A percentile compares a stretch with the other conserved stretches of the same genome.
Conservation (phyloP, 306 rosid species). For the Dryas alaskensis region DNA sequence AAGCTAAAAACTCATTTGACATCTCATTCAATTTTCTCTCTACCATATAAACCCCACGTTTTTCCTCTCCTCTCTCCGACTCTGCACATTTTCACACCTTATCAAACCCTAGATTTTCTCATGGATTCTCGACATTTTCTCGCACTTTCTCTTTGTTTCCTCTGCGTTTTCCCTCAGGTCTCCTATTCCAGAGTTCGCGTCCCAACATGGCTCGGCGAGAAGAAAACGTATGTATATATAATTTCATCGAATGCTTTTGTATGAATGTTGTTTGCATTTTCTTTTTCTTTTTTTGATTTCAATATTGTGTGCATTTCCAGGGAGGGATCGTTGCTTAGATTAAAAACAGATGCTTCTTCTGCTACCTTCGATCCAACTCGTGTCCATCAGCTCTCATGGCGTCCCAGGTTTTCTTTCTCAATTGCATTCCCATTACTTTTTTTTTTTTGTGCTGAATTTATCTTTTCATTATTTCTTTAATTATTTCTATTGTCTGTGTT, state of each 20-base stretch:
- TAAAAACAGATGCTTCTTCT: conserved; percentile 40
- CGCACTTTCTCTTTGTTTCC: conserved; percentile 34
- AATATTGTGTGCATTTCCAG: conserved; percentile 32
- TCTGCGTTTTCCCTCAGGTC: conserved; percentile 42
- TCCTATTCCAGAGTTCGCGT: conserved; percentile 49
- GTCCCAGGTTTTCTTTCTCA: conserved; percentile 62
- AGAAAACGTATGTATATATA: conserved; percentile 31
- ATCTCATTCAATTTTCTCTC: not conserved
- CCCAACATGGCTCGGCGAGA: conserved; percentile 32
- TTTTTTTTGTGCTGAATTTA: not conserved
- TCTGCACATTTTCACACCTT: not conserved
- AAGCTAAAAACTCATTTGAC: not conserved
- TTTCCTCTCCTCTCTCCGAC: not conserved
- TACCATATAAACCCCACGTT: not conserved
- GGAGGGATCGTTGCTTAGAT: conserved; percentile 49
- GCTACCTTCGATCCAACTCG: conserved; percentile 69
- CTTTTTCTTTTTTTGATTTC: not conserved
- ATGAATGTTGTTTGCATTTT: not conserved
- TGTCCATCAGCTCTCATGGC: conserved; percentile 85
- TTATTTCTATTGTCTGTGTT: not conserved
- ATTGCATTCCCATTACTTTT: not conserved
- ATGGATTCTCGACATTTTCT: conserved; percentile 45
- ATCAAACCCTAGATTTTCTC: not conserved
- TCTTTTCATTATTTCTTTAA: not conserved
- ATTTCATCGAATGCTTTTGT: too few species aligned